Percentiles rank a stretch among this genome's conserved stretches.
phyloP scores from a whole-genome alignment of 164 flowering plant genomes.

The Nymphaea colorata region DNA sequence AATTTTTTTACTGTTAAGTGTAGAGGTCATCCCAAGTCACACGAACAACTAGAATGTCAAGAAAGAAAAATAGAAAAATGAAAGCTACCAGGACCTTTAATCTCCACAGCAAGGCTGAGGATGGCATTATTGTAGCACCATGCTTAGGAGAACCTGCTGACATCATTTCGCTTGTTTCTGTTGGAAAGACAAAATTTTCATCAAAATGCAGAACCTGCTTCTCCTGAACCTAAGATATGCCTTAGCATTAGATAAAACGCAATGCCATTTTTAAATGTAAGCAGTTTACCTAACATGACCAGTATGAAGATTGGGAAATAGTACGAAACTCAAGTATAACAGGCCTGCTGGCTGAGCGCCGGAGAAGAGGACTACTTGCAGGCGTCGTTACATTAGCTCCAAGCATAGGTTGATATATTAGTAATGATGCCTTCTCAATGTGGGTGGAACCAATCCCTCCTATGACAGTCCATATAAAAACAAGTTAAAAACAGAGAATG shows the following conservation, averaged over 20 bases:
- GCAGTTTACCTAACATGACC: background rate
- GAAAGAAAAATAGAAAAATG: too few relatives aligned
- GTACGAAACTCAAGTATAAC: constrained; percentile 54
- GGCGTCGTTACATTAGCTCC: constrained; percentile 43
- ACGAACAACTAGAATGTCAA: too few relatives aligned
- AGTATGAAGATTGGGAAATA: background rate
- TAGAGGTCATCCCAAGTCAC: too few relatives aligned
- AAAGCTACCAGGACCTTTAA: constrained; percentile 46
- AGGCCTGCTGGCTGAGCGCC: constrained; percentile 68
- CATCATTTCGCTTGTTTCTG: constrained; percentile 47
- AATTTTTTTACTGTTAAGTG: too few relatives aligned
- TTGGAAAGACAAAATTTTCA: constrained; percentile 22
- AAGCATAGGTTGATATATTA: constrained; percentile 46
- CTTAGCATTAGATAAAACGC: background rate
- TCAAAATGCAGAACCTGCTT: constrained; percentile 29
- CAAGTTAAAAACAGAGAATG: too few relatives aligned
- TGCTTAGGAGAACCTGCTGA: constrained; percentile 28
- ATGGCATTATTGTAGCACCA: constrained; percentile 55
- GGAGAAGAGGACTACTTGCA: constrained; percentile 58
- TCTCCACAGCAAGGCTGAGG: constrained; percentile 78
- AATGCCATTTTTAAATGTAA: background rate
- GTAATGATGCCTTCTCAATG: background rate
- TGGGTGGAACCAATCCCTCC: background rate
- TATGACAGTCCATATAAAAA: background rate
- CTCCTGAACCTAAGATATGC: constrained; percentile 20